phyloP scores from a whole-genome alignment of 139 green algal genomes.

The Coelastrella sp. region DNA sequence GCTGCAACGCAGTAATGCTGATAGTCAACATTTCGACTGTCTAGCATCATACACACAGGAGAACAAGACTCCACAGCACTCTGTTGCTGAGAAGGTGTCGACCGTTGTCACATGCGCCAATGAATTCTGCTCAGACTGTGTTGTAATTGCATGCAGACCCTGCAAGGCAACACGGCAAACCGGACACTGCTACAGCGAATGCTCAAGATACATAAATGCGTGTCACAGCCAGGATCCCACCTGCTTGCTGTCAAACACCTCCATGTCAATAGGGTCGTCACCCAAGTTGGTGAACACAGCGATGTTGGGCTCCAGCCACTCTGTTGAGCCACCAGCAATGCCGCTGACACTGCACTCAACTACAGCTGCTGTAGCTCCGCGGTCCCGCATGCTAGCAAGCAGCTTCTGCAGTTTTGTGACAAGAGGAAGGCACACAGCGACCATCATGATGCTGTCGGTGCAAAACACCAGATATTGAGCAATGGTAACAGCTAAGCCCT shows the following conservation, averaged over 20 bases:
- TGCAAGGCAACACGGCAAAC: too few relatives aligned
- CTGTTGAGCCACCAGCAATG: not conserved
- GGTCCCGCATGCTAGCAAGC: slow-evolving; percentile 86
- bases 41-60: too few relatives aligned
- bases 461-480: too few relatives aligned
- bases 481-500: too few relatives aligned
- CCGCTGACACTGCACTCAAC: slow-evolving; percentile 69
- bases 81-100: too few relatives aligned
- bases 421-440: not conserved
- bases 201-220: too few relatives aligned
- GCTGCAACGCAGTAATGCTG: too few relatives aligned
- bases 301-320: slow-evolving; percentile 79
- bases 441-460: not conserved
- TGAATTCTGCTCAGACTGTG: too few relatives aligned
- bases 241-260: slow-evolving; percentile 25
- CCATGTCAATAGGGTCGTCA: not conserved
- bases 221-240: not conserved
- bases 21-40: too few relatives aligned
- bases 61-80: too few relatives aligned
- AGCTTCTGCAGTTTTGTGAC: slow-evolving; percentile 71
- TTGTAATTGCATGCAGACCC: too few relatives aligned
- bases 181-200: too few relatives aligned
- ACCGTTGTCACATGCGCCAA: not conserved
- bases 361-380: slow-evolving; percentile 75
- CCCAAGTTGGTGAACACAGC: slow-evolving; percentile 87